Evolutionary conservation across 2,329 filamentous ascomycete genomes (phyloP).

Genomic region (Hymenotorrendiella dingleyae): DNA sequence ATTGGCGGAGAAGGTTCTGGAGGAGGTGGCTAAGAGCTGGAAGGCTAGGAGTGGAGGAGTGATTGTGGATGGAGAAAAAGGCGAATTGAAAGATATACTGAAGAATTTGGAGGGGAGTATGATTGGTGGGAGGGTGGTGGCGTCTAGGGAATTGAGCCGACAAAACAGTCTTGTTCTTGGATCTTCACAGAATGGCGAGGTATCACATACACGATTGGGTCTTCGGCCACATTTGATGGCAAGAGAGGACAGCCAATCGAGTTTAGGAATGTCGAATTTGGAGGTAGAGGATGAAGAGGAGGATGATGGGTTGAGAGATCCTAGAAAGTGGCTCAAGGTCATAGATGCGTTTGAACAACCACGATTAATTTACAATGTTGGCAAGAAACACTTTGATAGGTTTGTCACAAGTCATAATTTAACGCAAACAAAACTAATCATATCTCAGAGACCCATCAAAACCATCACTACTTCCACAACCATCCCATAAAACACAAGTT

Average conservation of each 20-base stretch:
- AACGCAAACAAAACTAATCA: conserved; percentile 8
- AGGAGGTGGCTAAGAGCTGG: conserved; percentile 88
- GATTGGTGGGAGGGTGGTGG: conserved; percentile 69
- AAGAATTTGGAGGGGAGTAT: conserved; percentile 82
- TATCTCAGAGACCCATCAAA: conserved; percentile 49
- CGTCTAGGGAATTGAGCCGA: conserved; percentile 49
- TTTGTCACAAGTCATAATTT: conserved; percentile 34
- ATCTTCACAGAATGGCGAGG: conserved; percentile 43
- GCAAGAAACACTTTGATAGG: conserved; percentile 88
- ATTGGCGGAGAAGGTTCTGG: conserved; percentile 82
- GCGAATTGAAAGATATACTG: conserved; percentile 74
- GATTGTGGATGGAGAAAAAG: conserved; percentile 78
- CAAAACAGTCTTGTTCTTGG: conserved; percentile 62
- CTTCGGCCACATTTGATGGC: conserved; percentile 42
- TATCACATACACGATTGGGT: conserved; percentile 50
- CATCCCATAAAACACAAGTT: conserved; percentile 74
- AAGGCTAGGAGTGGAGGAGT: conserved; percentile 84
- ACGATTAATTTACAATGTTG: conserved; percentile 65
- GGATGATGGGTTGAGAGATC: conserved; percentile 53
- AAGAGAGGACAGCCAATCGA: conserved; percentile 59
- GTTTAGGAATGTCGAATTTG: conserved; percentile 54
- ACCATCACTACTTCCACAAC: conserved; percentile 67
- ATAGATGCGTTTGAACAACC: conserved; percentile 83
- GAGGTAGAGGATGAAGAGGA: conserved; percentile 50
- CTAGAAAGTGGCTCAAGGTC: conserved; percentile 77